These are phyloP conservation scores for Saitozyma sp. DNA, from an alignment of 768 basidiomycete genomes.

Conservation along the genomic window DNA sequence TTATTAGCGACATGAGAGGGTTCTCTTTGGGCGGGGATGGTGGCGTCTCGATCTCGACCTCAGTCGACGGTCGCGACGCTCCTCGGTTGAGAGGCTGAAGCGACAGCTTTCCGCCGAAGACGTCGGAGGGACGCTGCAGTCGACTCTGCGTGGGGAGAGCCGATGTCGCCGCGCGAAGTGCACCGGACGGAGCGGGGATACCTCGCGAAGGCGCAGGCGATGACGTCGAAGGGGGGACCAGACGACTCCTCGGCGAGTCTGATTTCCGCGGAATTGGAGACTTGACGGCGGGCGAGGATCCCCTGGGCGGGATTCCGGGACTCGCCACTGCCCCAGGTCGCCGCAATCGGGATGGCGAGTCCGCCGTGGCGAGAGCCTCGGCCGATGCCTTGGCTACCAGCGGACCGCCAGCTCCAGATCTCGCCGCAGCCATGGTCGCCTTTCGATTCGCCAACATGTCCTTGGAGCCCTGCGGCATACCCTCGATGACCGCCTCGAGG, in stretches of 20 bases:
- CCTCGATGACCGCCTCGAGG: slow-evolving; percentile 32
- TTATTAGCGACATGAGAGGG: slow-evolving; percentile 79
- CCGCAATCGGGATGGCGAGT: slow-evolving; percentile 18
- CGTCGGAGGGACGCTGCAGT: slow-evolving; percentile 5
- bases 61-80: too few relatives aligned
- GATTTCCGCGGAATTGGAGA: too few relatives aligned
- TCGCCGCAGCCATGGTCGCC: slow-evolving; percentile 36
- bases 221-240: slow-evolving; percentile 15
- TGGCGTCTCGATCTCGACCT: not conserved
- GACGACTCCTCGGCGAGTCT: slow-evolving; percentile 17
- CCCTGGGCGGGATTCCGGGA: too few relatives aligned
- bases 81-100: slow-evolving; percentile 24
- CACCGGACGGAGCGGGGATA: slow-evolving; percentile 23
- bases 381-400: slow-evolving; percentile 19
- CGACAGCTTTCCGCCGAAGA: slow-evolving; percentile 12
- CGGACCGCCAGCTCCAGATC: slow-evolving; percentile 10
- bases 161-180: slow-evolving; percentile 17
- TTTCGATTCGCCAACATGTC: slow-evolving; percentile 45
- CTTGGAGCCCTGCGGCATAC: slow-evolving; percentile 35
- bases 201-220: slow-evolving; percentile 13
- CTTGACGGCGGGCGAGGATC: too few relatives aligned
- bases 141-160: not conserved
- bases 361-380: slow-evolving; percentile 16
- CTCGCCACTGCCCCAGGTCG: not conserved
- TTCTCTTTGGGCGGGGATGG: slow-evolving; percentile 10